Base-by-base conservation (phyloP, 495 filamentous ascomycete genomes). In the Xylaria nigripes region DNA sequence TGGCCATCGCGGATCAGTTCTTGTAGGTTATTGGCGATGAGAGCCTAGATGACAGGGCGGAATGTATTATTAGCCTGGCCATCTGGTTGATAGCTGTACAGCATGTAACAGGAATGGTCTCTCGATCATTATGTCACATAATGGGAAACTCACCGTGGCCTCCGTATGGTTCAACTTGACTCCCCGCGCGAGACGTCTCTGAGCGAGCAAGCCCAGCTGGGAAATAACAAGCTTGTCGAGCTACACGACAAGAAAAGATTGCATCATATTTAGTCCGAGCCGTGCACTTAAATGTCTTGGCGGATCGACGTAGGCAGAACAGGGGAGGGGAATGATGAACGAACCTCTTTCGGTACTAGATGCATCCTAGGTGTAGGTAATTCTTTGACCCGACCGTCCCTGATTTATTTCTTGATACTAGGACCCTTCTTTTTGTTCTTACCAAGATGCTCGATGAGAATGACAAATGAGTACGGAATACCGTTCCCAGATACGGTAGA, bases 1-100 rank as follows among this genome's bases (percentile, higher is more conserved):
- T 85, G 79, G 67, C 94, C 93, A 92, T 98, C 93, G 66, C 93
- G 93, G 69, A 97, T 92, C 57, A 96, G 84, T 79, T 96, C 93
- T 70, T 96, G 93, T 50, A 98, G 78, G 66, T 88, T 88, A 62
- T 80, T 87, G 36, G 93, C 82, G 60, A 97, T 96, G 64, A 97
- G 78, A 7, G 91, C 92, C 87, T 95, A 53, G 24, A n/a, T 23
- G 6, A 9, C 12, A 19, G 23, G 13, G 25, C 0, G 7, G 45
- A 30, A 18, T 15, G 23, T 42, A 59, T 62, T 53, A 64, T 51
- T 24, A 15, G n/a, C 23, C 5, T 16, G 19, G 4, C 34, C 1
- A 1, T 41, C 22, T 50, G 38, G 27, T 12, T 40, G 1, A 36
- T 36, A 7, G 32, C 32, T 36, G 32, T 36, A 10, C 27, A 10